Conservation (phyloP, 106 monocot genomes). For the Dendrobium catenatum region DNA sequence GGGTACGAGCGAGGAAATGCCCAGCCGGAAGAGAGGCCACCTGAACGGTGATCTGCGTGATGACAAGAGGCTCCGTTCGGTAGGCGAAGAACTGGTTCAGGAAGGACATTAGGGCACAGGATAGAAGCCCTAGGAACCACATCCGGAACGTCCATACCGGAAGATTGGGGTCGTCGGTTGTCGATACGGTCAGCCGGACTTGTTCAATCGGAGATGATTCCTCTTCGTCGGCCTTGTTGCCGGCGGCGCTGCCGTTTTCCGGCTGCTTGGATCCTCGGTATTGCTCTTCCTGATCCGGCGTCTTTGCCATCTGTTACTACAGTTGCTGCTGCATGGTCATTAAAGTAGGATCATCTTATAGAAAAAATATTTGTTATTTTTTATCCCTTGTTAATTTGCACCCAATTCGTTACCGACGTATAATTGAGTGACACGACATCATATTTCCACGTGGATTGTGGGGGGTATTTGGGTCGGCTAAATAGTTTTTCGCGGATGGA, state of each 20-base stretch:
- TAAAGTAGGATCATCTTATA: too few relatives aligned
- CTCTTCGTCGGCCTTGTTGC: constrained; percentile 7
- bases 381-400: too few relatives aligned
- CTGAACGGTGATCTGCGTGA: constrained; percentile 94
- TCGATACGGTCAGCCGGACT: constrained; percentile 72
- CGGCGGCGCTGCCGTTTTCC: neutral
- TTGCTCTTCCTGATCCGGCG: neutral
- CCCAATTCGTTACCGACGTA: too few relatives aligned
- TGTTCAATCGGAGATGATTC: constrained; percentile 87
- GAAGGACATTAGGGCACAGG: constrained; percentile 73
- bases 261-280: neutral
- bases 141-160: constrained; percentile 97
- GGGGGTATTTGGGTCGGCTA: too few relatives aligned
- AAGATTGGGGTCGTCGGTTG: constrained; percentile 68
- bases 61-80: constrained; percentile 76
- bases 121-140: constrained; percentile 81
- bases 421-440: too few relatives aligned
- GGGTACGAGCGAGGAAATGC: constrained; percentile 48
- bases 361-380: too few relatives aligned
- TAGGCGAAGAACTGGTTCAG: constrained; percentile 97
- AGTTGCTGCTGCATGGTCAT: too few relatives aligned
- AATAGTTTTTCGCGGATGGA: too few relatives aligned
- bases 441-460: too few relatives aligned
- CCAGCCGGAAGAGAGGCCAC: constrained; percentile 86
- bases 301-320: neutral